Percentiles rank a stretch among this genome's conserved stretches.
Conservation (phyloP, 257 asterid genomes). For the Osmanthus fragrans region DNA sequence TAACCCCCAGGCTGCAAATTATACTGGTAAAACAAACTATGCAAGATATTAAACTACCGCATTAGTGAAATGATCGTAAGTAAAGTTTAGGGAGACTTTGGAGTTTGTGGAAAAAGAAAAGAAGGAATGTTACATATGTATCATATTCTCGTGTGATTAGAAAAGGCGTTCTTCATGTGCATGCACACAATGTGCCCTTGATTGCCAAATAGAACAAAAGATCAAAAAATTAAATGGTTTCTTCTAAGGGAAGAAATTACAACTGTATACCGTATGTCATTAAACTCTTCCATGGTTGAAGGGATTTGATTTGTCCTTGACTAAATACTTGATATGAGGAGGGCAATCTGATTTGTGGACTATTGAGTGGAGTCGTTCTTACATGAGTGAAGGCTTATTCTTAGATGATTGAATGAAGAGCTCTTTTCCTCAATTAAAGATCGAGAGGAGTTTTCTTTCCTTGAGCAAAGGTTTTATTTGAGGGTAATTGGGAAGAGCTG, state of each 20-base stretch:
- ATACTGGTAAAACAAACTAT: too few species aligned
- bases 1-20: too few species aligned
- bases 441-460: background rate
- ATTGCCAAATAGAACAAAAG: background rate
- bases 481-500: background rate
- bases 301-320: background rate
- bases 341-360: background rate
- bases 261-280: background rate
- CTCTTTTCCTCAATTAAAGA: too few species aligned
- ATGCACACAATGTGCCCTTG: background rate
- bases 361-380: background rate
- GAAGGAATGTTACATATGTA: background rate
- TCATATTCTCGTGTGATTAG: background rate
- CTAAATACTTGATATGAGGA: background rate
- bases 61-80: too few species aligned
- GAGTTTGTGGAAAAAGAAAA: background rate
- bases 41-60: too few species aligned
- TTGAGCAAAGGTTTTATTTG: background rate
- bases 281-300: background rate
- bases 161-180: background rate
- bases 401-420: too few species aligned
- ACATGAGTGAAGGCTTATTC: too few species aligned
- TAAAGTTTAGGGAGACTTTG: too few species aligned
- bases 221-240: background rate
- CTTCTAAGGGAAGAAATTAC: background rate